Percentiles rank a stretch among this genome's conserved stretches.
Evolutionary conservation across 2,329 filamentous ascomycete species (phyloP).

Genomic region (Colletotrichum musicola): DNA sequence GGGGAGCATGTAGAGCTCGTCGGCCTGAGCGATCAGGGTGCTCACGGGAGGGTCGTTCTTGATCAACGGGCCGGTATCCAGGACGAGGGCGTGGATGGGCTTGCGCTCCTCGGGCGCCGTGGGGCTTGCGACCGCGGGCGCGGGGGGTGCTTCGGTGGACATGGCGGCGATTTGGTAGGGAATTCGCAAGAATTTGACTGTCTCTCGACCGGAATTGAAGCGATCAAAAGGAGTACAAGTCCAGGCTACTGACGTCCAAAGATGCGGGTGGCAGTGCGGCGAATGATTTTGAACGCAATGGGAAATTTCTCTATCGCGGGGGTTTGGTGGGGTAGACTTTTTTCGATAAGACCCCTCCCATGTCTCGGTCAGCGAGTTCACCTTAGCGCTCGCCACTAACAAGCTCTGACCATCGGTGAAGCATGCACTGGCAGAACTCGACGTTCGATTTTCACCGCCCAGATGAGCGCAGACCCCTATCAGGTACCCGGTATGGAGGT

Average conservation of each 20-base stretch:
- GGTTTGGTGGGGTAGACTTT: conserved; percentile 36
- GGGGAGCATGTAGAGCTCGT: conserved; percentile 84
- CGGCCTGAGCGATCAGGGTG: conserved; percentile 81
- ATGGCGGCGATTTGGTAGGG: conserved; percentile 3
- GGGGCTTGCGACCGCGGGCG: conserved; percentile 28
- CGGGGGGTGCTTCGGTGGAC: conserved; percentile 25
- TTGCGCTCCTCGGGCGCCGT: conserved; percentile 58
- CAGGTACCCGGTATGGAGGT: too few species aligned
- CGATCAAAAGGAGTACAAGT: too few species aligned
- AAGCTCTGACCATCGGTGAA: too few species aligned
- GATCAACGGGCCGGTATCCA: conserved; percentile 94
- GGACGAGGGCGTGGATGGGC: conserved; percentile 83
- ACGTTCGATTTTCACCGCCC: not conserved
- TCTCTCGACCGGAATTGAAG: too few species aligned
- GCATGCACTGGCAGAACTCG: too few species aligned
- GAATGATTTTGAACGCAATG: conserved; percentile 33
- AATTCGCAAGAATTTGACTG: too few species aligned
- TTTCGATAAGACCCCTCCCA: conserved; percentile 23
- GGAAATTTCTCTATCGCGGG: conserved; percentile 41
- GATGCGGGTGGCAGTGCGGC: not conserved
- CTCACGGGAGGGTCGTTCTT: conserved; percentile 91
- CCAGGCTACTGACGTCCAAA: not conserved
- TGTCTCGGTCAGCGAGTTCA: conserved; percentile 1
- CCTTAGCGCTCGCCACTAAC: conserved; percentile 8
- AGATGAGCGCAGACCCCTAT: too few species aligned